A percentile compares a stretch with the other conserved stretches of the same genome.
These are phyloP conservation scores for Chalciporus pseudorubinellus DNA, from an alignment of 768 basidiomycete genomes.

Conservation along the genomic window DNA sequence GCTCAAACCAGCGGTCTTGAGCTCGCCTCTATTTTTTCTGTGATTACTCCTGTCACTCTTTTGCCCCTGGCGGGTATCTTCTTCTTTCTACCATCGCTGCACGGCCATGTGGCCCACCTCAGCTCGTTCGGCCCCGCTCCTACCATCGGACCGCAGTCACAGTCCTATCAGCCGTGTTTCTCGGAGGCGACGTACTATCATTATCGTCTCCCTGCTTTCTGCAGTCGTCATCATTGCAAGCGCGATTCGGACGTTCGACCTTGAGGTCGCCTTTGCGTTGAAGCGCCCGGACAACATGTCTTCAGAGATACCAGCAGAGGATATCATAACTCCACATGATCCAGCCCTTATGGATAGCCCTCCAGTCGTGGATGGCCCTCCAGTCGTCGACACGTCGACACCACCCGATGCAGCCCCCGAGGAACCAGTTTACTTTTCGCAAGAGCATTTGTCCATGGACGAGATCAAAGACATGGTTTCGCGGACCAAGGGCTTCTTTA, in stretches of 20 bases:
- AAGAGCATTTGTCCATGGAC: conserved; percentile 26
- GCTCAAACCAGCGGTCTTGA: background rate
- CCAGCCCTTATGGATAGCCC: background rate
- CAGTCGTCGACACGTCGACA: background rate
- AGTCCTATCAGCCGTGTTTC: conserved; percentile 5
- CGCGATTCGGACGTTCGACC: conserved; percentile 9
- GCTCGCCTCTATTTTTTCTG: too few species aligned
- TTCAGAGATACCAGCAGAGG: background rate
- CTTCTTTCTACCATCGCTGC: background rate
- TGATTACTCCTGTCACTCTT: background rate
- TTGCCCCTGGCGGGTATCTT: conserved; percentile 9
- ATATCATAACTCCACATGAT: background rate
- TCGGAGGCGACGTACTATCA: conserved; percentile 7
- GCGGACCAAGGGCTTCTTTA: conserved; percentile 40
- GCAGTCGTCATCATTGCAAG: conserved; percentile 8
- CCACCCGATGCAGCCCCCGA: background rate
- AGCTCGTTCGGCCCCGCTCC: conserved; percentile 12
- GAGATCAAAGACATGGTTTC: conserved; percentile 35
- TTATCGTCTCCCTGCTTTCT: conserved; percentile 5
- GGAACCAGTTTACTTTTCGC: background rate
- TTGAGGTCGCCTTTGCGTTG: conserved; percentile 7
- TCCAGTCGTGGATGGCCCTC: background rate
- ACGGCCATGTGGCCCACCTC: conserved; percentile 16
- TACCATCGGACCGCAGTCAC: conserved; percentile 4
- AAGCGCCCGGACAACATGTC: conserved; percentile 2